Conservation (phyloP, 495 filamentous ascomycete species). For the Penicillium goetzii region DNA sequence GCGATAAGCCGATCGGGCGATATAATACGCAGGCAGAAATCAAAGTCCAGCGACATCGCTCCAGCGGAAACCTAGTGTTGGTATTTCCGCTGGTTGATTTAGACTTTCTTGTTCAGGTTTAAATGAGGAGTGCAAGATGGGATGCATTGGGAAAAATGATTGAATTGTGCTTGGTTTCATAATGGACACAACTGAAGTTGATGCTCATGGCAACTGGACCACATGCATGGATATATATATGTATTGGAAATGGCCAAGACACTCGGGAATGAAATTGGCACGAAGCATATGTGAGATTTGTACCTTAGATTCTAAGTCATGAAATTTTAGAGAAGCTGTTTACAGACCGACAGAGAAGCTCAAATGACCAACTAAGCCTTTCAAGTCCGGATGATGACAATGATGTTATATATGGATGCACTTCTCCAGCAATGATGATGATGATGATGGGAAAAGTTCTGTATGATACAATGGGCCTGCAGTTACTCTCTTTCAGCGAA, state of each 20-base stretch:
- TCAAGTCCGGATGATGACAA: neutral
- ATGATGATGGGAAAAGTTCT: neutral
- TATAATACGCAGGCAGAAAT: neutral
- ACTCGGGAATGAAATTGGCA: too few relatives aligned
- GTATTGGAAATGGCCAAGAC: too few relatives aligned
- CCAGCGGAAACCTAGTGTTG: too few relatives aligned
- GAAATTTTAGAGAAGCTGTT: too few relatives aligned
- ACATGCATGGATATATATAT: too few relatives aligned
- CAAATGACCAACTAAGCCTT: neutral
- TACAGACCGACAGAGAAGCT: too few relatives aligned
- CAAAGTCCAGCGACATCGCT: neutral
- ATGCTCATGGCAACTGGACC: too few relatives aligned
- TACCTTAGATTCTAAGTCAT: too few relatives aligned
- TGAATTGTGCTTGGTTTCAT: too few relatives aligned
- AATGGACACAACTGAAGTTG: too few relatives aligned
- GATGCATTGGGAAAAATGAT: too few relatives aligned
- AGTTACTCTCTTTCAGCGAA: neutral
- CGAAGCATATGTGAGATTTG: too few relatives aligned
- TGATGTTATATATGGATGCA: neutral
- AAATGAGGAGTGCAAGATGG: neutral
- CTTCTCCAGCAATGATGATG: neutral
- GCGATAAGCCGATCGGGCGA: neutral
- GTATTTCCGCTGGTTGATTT: neutral
- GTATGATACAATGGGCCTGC: constrained; percentile 1
- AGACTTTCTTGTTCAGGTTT: neutral